phyloP scores from a whole-genome alignment of 2,329 filamentous ascomycete genomes.

The Paecilomyces sp. region DNA sequence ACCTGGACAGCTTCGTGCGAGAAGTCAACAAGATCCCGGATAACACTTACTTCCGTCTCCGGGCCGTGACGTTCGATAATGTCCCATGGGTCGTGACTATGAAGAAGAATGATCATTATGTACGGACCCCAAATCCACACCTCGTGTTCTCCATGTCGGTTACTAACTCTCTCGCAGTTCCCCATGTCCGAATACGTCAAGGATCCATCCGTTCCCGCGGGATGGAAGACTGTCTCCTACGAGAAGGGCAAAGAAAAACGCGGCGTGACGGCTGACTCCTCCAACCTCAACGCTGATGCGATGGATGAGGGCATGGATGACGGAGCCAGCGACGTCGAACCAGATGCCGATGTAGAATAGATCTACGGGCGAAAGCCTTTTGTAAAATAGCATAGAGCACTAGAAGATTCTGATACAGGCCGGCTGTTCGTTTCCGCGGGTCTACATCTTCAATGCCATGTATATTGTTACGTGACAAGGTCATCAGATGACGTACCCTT shows the following conservation, averaged over 20 bases:
- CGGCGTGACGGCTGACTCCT: constrained; percentile 29
- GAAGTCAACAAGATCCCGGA: constrained; percentile 85
- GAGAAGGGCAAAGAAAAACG: constrained; percentile 36
- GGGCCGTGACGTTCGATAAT: constrained; percentile 97
- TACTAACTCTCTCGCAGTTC: constrained; percentile 36
- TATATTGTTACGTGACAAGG: background rate
- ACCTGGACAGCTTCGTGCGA: constrained; percentile 71
- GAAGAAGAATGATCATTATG: constrained; percentile 99
- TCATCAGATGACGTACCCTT: background rate
- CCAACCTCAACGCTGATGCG: constrained; percentile 38
- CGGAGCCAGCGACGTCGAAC: constrained; percentile 31
- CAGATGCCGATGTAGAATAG: constrained; percentile 15
- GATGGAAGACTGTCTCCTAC: constrained; percentile 53
- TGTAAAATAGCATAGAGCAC: constrained; percentile 9
- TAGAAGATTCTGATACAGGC: background rate
- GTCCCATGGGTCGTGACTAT: constrained; percentile 99
- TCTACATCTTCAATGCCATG: background rate
- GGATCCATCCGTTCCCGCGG: constrained; percentile 43
- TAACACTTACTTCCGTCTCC: constrained; percentile 95
- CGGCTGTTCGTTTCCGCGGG: background rate
- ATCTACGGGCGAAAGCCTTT: background rate
- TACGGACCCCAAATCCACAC: constrained; percentile 20
- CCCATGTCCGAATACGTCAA: constrained; percentile 60
- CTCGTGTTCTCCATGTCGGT: background rate
- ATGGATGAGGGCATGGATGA: constrained; percentile 38